A percentile compares a stretch with the other conserved stretches of the same genome.
phyloP scores from a whole-genome alignment of 176 grass and related monocot species.

The Rhipidocladum racemiflorum region DNA sequence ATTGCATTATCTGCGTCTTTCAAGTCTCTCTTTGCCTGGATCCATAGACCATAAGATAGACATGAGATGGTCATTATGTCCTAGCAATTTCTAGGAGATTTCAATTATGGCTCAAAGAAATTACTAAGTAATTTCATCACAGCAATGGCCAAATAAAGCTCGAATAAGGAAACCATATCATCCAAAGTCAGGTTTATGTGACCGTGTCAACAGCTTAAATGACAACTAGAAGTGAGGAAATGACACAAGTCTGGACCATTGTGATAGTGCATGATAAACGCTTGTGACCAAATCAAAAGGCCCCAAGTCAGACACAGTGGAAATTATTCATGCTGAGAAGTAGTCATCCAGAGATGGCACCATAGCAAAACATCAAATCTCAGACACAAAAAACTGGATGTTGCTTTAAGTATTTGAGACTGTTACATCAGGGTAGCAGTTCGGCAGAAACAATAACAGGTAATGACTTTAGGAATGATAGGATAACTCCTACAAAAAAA shows the following conservation, averaged over 20 bases:
- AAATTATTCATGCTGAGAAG: not conserved
- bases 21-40: conserved; percentile 77
- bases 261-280: not conserved
- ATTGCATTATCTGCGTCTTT: conserved; percentile 76
- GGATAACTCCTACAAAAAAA: not conserved
- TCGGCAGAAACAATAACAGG: not conserved
- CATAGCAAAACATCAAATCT: not conserved
- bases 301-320: not conserved
- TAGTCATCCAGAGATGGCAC: not conserved
- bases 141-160: not conserved
- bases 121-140: not conserved
- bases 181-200: not conserved
- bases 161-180: not conserved
- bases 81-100: not conserved
- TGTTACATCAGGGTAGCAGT: not conserved
- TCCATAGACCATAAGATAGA: conserved; percentile 17
- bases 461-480: not conserved
- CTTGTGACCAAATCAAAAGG: not conserved
- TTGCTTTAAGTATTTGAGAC: not conserved
- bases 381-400: not conserved
- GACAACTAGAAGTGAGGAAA: not conserved
- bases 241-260: not conserved
- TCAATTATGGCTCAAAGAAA: not conserved
- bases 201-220: not conserved
- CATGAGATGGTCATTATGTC: not conserved